A percentile compares a stretch with the other conserved stretches of the same genome.
Evolutionary conservation across 2,329 filamentous ascomycete genomes (phyloP).

Genomic region (Fusarium sterilihyphosum): DNA sequence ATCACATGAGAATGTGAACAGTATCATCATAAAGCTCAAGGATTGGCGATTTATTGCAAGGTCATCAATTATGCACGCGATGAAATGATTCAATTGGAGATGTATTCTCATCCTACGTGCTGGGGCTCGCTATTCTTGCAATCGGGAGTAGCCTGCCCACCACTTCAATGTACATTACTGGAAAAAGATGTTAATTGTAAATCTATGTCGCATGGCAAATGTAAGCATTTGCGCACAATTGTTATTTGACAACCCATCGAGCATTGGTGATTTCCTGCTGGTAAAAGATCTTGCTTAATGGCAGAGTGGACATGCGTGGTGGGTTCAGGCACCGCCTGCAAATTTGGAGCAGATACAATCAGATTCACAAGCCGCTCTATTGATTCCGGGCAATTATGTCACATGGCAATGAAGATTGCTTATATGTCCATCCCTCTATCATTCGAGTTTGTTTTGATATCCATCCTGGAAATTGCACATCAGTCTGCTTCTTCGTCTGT

Average conservation of each 20-base stretch:
- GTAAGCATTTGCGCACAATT: accelerated
- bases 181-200: accelerated
- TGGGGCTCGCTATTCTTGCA: too few species aligned
- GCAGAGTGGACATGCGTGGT: too few species aligned
- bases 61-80: not conserved
- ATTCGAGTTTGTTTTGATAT: not conserved
- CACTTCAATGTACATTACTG: too few species aligned
- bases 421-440: too few species aligned
- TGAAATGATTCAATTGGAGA: not conserved
- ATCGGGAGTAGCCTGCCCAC: too few species aligned
- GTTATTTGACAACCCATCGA: accelerated
- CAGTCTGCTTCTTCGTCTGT: not conserved
- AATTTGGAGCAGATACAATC: not conserved
- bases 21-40: not conserved
- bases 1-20: accelerated
- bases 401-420: not conserved
- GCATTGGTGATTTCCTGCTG: not conserved
- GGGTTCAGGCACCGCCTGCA: too few species aligned
- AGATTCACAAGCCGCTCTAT: not conserved
- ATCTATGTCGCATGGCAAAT: not conserved
- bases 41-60: not conserved
- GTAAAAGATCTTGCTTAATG: not conserved
- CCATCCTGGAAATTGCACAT: not conserved
- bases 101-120: not conserved
- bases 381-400: too few species aligned